Conservation (phyloP, 148 eudicot species). For the Fagopyrum homotropicum region DNA sequence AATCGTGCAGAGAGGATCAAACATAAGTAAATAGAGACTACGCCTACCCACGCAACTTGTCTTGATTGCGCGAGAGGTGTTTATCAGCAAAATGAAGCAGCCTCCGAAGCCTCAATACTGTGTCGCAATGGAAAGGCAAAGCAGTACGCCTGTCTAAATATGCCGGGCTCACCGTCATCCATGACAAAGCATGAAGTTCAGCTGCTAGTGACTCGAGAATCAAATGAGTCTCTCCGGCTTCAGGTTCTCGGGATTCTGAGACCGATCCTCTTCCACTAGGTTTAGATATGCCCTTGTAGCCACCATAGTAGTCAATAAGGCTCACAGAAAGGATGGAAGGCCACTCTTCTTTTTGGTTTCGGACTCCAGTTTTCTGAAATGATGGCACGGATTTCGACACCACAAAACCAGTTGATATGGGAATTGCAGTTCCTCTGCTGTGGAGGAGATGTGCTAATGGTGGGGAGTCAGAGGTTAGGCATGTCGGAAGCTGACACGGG, state of each 20-base stretch:
- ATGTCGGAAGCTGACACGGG: slow-evolving; percentile 87
- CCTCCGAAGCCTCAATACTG: slow-evolving; percentile 71
- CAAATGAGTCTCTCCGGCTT: slow-evolving; percentile 43
- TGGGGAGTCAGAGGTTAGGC: slow-evolving; percentile 87
- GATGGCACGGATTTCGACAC: slow-evolving; percentile 92
- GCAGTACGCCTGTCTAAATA: slow-evolving; percentile 87
- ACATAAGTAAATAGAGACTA: no score
- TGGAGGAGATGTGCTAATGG: slow-evolving; percentile 95
- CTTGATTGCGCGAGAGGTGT: slow-evolving; percentile 23
- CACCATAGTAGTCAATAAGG: slow-evolving; percentile 83
- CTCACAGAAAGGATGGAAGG: slow-evolving; percentile 85
- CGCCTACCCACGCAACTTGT: background rate
- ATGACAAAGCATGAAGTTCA: slow-evolving; percentile 86
- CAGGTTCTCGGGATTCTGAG: slow-evolving; percentile 49
- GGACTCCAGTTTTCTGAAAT: slow-evolving; percentile 48
- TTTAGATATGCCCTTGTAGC: slow-evolving; percentile 39
- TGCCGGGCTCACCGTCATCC: slow-evolving; percentile 95
- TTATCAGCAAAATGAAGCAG: slow-evolving; percentile 88
- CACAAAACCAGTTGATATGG: slow-evolving; percentile 75
- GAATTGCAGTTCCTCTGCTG: slow-evolving; percentile 91
- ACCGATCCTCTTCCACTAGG: slow-evolving; percentile 31
- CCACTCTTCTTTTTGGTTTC: slow-evolving; percentile 70
- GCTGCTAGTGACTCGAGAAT: slow-evolving; percentile 69
- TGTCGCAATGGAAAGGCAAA: slow-evolving; percentile 87
- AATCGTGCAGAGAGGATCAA: no score